Conservation (phyloP, 2,329 filamentous ascomycete species). For the Berkeleyomyces rouxiae region DNA sequence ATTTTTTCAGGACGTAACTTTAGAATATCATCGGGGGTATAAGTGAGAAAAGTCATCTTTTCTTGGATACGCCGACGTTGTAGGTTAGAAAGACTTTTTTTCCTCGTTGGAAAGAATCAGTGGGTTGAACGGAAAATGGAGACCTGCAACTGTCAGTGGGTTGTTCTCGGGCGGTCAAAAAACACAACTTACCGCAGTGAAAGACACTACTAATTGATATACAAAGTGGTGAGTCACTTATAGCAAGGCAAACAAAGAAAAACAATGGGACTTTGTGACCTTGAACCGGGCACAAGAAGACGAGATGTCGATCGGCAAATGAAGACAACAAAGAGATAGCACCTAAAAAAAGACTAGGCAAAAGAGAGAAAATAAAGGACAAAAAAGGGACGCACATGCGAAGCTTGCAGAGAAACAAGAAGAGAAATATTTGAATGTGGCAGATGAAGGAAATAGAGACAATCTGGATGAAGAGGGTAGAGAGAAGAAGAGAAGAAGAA, state of each 20-base stretch:
- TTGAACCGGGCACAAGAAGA: background rate
- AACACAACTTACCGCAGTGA: background rate
- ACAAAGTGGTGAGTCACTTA: background rate
- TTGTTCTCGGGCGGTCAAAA: too few relatives aligned
- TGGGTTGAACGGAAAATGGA: background rate
- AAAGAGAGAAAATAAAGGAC: background rate
- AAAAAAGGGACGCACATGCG: background rate
- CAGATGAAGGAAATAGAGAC: background rate
- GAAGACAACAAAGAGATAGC: background rate
- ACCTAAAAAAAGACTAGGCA: background rate
- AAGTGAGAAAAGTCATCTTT: slow-evolving; percentile 10
- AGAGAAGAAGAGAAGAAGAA: background rate
- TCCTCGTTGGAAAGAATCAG: background rate
- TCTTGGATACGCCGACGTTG: background rate
- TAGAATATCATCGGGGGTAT: slow-evolving; percentile 13
- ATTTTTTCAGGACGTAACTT: slow-evolving; percentile 9
- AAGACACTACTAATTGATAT: background rate
- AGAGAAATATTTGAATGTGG: background rate
- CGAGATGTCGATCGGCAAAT: background rate
- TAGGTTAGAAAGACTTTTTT: background rate
- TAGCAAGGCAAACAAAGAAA: background rate
- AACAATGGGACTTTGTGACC: background rate
- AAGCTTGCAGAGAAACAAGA: background rate
- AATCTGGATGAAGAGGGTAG: background rate
- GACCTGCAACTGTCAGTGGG: background rate